phyloP scores from a whole-genome alignment of 139 green algal species.

The Spirogloea muscicola region DNA sequence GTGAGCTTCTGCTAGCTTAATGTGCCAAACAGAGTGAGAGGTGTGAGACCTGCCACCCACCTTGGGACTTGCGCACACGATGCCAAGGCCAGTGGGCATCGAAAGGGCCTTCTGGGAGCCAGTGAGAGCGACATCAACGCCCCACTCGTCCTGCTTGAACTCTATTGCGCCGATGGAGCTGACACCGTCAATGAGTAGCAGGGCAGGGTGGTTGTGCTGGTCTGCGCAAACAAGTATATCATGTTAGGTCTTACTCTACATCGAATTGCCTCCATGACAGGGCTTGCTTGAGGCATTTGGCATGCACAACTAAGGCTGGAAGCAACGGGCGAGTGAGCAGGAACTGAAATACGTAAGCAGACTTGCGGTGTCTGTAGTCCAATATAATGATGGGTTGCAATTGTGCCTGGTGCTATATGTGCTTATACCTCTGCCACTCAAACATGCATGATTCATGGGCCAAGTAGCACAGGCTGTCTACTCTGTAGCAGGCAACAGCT shows the following conservation, averaged over 20 bases:
- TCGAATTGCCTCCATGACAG: no score
- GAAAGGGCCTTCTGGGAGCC: conserved; percentile 94
- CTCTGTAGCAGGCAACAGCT: not conserved
- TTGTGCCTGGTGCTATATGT: not conserved
- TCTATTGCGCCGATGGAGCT: conserved; percentile 87
- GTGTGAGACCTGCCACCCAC: no score
- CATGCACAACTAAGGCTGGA: not conserved
- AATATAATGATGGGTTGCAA: no score
- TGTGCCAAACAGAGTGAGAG: no score
- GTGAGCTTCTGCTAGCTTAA: no score
- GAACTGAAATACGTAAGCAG: not conserved
- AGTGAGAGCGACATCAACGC: conserved; percentile 93
- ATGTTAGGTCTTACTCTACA: not conserved
- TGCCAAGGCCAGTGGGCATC: conserved; percentile 85
- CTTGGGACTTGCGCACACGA: conserved; percentile 78
- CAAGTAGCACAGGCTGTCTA: not conserved
- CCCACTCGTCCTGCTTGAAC: conserved; percentile 84
- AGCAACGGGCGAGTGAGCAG: not conserved
- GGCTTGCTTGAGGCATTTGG: not conserved
- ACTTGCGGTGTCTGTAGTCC: no score
- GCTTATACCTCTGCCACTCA: not conserved
- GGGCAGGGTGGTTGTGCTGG: conserved; percentile 66
- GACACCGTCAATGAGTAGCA: conserved; percentile 91
- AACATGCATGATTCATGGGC: not conserved
- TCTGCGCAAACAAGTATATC: conserved; percentile 53